A percentile compares a stretch with the other conserved stretches of the same genome.
Evolutionary conservation across 352 stramenopile species (phyloP).

Genomic region (Pythium brassicae): DNA sequence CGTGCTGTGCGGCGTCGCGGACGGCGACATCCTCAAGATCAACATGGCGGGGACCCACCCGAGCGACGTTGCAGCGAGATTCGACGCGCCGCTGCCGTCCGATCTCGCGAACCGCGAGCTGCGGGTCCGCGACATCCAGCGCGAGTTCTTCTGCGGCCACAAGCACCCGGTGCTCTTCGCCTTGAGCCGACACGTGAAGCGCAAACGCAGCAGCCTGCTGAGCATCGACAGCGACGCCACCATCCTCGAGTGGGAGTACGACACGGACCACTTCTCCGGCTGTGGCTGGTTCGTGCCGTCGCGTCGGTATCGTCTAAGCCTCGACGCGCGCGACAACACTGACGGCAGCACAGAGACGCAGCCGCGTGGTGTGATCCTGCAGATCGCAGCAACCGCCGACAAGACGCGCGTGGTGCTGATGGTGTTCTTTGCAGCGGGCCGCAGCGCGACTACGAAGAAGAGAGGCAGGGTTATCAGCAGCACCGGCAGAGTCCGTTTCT

Average conservation of each 20-base stretch:
- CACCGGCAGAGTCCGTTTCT: background rate
- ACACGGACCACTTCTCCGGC: constrained; percentile 23
- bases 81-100: constrained; percentile 17
- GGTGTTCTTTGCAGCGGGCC: constrained; percentile 22
- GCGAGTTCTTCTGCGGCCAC: constrained; percentile 44
- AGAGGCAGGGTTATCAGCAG: constrained; percentile 5
- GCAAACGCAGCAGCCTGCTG: constrained; percentile 20
- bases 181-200: constrained; percentile 4
- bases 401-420: constrained; percentile 35
- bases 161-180: constrained; percentile 27
- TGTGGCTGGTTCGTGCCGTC: constrained; percentile 41
- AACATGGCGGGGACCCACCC: constrained; percentile 13
- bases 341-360: background rate
- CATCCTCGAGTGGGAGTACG: constrained; percentile 42
- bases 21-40: constrained; percentile 30
- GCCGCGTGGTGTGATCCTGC: constrained; percentile 39
- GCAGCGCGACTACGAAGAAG: constrained; percentile 12
- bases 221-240: constrained; percentile 36
- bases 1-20: constrained; percentile 24
- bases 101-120: constrained; percentile 10
- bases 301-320: constrained; percentile 21
- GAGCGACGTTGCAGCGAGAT: constrained; percentile 20
- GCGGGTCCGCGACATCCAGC: constrained; percentile 10
- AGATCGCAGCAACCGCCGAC: constrained; percentile 31
- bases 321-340: constrained; percentile 3